Base-by-base conservation (phyloP, 106 monocot species). In the Dioscorea zingiberensis region DNA sequence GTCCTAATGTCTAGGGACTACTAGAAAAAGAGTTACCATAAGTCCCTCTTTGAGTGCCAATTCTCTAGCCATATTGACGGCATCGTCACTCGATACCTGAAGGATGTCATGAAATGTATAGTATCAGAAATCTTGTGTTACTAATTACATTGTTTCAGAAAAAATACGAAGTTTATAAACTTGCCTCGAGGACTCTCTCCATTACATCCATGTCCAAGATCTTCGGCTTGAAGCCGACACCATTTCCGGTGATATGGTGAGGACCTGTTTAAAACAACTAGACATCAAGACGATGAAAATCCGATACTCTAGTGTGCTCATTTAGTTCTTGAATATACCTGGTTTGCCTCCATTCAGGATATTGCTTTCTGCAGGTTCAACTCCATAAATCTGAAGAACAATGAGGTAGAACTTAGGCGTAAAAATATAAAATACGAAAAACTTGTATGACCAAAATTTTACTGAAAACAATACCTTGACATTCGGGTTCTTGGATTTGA, bases 1-100 rank as follows among this genome's bases (percentile, higher is more conserved):
- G n/a, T n/a, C n/a, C n/a, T n/a, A n/a, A n/a, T n/a, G n/a, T n/a
- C n/a, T n/a, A n/a, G n/a, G n/a, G n/a, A n/a, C n/a, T n/a, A n/a
- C n/a, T n/a, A 38, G 10, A 38, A 38, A 10, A 10, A 38, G 48
- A 24, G 59, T 75, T 80, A 94, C 91, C 78, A 95, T 48, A 83
- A 91, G 95, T 6, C 95, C 95, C 74, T 95, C 95, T 62, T 91
- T 88, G 24, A 64, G 29, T 63, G 95, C 95, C 70, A 95, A 69
- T 58, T 95, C 91, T 74, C 91, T 83, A 12, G 95, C 95, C 95
- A 95, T 95, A 67, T 95, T 95, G 57, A 95, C 88, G 47, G 95
- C 91, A 85, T 95, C 95, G 21, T 95, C 95, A 69, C 95, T 85
- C 28, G 71, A 80, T 8, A 95, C 95, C 95, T 95, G 74, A 44